Percentiles rank a stretch among this genome's conserved stretches.
phyloP scores from a whole-genome alignment of 257 asterid genomes.

The Thymus quinquecostatus region DNA sequence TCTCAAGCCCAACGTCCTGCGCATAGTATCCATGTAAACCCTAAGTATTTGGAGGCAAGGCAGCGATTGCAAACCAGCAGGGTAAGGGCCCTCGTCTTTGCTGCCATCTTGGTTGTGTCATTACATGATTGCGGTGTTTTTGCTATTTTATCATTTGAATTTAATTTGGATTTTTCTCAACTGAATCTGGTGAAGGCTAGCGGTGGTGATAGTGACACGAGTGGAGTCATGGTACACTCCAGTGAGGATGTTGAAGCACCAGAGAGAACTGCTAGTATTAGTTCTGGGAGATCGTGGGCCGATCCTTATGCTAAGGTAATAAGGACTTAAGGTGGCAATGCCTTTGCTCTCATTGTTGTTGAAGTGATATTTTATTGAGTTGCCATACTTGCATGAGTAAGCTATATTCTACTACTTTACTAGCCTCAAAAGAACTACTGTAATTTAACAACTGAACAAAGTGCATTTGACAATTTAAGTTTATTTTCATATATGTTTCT shows the following conservation, averaged over 20 bases:
- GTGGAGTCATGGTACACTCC: constrained; percentile 45
- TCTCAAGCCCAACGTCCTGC: constrained; percentile 75
- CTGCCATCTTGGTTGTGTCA: neutral
- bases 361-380: neutral
- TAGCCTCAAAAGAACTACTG: neutral
- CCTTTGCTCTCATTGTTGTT: constrained; percentile 11
- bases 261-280: constrained; percentile 54
- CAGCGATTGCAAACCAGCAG: constrained; percentile 67
- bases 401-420: neutral
- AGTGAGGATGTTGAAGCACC: constrained; percentile 53
- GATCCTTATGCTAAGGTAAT: constrained; percentile 62
- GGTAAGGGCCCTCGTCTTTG: constrained; percentile 46
- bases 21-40: constrained; percentile 86
- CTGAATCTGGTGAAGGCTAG: constrained; percentile 52
- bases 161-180: neutral
- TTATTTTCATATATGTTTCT: constrained; percentile 5
- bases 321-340: constrained; percentile 4
- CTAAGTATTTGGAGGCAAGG: constrained; percentile 86
- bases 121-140: constrained; percentile 12
- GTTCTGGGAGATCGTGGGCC: constrained; percentile 63
- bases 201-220: constrained; percentile 48
- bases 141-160: neutral
- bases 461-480: neutral
- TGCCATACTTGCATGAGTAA: neutral
- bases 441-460: neutral